Percentiles rank a stretch among this genome's conserved stretches.
Evolutionary conservation across 2,329 filamentous ascomycete species (phyloP).

Genomic region (Monosporascus sp.): DNA sequence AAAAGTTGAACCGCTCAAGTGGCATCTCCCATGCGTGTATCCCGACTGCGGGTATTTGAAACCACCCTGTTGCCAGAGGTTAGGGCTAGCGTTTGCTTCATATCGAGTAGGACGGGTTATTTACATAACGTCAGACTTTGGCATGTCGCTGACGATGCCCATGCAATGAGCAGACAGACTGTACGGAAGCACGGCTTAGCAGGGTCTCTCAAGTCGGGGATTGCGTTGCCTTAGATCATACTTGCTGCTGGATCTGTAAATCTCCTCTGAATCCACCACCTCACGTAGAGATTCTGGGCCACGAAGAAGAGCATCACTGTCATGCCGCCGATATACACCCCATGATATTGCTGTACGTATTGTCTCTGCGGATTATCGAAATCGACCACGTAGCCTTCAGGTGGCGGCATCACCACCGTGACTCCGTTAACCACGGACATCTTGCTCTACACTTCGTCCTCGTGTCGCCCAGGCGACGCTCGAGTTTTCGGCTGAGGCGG

Average conservation of each 20-base stretch:
- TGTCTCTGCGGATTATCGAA: slow-evolving; percentile 1
- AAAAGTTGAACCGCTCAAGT: not conserved
- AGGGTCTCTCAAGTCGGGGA: not conserved
- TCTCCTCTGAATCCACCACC: not conserved
- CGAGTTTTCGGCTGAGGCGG: not conserved
- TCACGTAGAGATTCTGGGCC: not conserved
- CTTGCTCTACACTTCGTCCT: slow-evolving; percentile 2
- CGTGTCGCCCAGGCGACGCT: not conserved
- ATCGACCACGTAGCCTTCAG: not conserved
- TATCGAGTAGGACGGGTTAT: not conserved
- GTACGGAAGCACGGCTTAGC: not conserved
- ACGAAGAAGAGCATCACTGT: not conserved
- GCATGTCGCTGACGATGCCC: not conserved
- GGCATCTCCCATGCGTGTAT: not conserved
- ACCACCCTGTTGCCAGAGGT: not conserved
- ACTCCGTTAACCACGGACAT: slow-evolving; percentile 1
- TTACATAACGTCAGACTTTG: not conserved
- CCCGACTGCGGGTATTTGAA: not conserved
- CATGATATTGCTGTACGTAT: not conserved
- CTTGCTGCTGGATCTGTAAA: not conserved
- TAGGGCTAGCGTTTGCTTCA: not conserved
- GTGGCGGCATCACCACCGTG: not conserved
- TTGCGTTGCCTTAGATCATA: not conserved
- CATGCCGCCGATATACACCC: not conserved
- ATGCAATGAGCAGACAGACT: not conserved